These are phyloP conservation scores for Tetracentron sinense DNA, from an alignment of 164 flowering plant species.

Conservation along the genomic window DNA sequence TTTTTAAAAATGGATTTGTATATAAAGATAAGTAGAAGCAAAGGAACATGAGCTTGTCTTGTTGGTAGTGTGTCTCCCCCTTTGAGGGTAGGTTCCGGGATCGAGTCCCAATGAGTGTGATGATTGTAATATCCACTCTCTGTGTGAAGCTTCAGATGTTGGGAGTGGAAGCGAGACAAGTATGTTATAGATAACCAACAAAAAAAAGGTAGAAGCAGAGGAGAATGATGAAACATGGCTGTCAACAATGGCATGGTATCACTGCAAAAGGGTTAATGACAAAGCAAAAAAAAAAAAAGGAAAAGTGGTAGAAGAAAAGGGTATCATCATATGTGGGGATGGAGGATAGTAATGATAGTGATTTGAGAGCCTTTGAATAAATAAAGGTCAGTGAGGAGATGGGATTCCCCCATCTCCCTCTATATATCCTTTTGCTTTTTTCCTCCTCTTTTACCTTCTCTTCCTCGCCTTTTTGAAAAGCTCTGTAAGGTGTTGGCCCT, in stretches of 20 bases:
- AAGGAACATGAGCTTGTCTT: no score
- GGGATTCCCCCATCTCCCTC: neutral
- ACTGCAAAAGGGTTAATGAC: conserved; percentile 1
- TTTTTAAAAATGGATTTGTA: no score
- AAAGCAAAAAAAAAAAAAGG: neutral
- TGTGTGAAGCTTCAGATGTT: no score
- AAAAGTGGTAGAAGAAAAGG: neutral
- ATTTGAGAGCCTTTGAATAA: conserved; percentile 20
- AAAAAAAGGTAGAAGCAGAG: neutral
- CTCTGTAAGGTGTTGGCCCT: no score
- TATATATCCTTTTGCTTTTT: no score
- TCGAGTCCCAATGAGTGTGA: no score
- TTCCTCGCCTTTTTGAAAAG: conserved; percentile 4
- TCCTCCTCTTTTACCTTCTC: neutral
- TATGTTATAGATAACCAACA: no score
- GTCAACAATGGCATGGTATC: neutral
- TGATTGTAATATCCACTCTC: no score
- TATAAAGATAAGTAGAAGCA: no score
- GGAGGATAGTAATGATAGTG: conserved; percentile 23
- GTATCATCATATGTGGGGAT: neutral
- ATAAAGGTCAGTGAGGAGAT: conserved; percentile 3
- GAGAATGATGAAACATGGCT: neutral
- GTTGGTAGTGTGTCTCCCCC: no score
- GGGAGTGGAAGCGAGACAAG: no score
- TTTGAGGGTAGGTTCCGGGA: no score